phyloP scores from a whole-genome alignment of 305 asterid genomes.

The Salvia sclarea region DNA sequence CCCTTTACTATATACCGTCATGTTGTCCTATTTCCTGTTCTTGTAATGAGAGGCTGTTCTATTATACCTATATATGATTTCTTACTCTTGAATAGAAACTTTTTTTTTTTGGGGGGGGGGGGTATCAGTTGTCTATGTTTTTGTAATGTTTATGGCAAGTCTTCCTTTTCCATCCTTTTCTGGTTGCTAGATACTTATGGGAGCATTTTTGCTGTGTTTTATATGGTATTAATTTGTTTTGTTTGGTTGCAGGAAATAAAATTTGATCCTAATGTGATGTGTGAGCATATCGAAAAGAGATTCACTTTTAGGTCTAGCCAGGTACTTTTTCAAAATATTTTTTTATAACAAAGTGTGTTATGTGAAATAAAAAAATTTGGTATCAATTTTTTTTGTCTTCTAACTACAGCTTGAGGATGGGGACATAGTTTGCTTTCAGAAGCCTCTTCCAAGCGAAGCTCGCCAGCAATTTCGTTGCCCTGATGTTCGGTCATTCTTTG shows the following conservation, averaged over 20 bases:
- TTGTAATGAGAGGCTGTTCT: too few species aligned
- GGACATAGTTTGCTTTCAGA: constrained; percentile 60
- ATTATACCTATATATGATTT: not conserved
- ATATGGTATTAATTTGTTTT: constrained; percentile 18
- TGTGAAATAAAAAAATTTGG: constrained; percentile 15
- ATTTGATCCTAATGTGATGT: constrained; percentile 43
- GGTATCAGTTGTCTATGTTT: not conserved
- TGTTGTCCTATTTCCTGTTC: constrained; percentile 1
- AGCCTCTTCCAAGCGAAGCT: constrained; percentile 41
- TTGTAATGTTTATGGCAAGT: not conserved
- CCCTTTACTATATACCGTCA: not conserved
- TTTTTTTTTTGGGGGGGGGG: too few species aligned
- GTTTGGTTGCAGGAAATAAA: constrained; percentile 51
- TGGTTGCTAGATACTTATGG: constrained; percentile 19
- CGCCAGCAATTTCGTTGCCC: constrained; percentile 45
- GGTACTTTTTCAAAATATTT: constrained; percentile 39
- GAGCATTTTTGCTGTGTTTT: constrained; percentile 18
- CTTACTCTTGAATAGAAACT: too few species aligned
- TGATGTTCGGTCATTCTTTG: constrained; percentile 56
- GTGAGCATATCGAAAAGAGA: constrained; percentile 43
- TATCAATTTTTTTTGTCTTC: constrained; percentile 25
- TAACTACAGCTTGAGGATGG: constrained; percentile 63
- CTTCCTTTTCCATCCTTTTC: not conserved
- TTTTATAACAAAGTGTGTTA: constrained; percentile 8
- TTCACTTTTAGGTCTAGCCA: constrained; percentile 40